Evolutionary conservation across 2,329 filamentous ascomycete species (phyloP), one percentile per base, ranked within the genome.

Genomic region (Epichloe sp.): DNA sequence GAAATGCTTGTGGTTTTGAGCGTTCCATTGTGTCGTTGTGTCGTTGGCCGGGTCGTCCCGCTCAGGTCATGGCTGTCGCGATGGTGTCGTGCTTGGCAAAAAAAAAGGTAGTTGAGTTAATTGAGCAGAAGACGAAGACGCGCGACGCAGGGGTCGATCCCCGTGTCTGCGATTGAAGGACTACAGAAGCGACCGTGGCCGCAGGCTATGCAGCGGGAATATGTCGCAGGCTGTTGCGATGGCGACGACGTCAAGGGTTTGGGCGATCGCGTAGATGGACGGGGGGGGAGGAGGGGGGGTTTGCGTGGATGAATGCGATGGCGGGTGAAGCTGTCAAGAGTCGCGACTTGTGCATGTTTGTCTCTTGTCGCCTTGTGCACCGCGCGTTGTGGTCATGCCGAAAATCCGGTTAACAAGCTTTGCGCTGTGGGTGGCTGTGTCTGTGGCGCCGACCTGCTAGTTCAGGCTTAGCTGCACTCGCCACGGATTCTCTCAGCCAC

Each of bases 1-100:
- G 82, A 64, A 95, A 93, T 43, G 89, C 87, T 72, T 95, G 88
- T 46, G 89, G 88, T 60, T 71, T 70, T 58, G 65, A 67, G 65
- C 69, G 70, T 60, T 76, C 74, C 76, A 79, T 79, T 54, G 57
- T 68, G 58, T 52, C 49, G 46, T 51, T 51, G 49, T 53, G 50
- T 47, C 26, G 15, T 44, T 15, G 14, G 14, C 21, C 51, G 50
- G 52, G 55, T 55, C 57, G 55, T 51, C 50, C 51, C 44, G 59
- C 56, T 61, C 60, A 64, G 61, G 49, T 63, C 63, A 65, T 65
- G 61, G 61, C 61, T 60, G 54, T 46, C 52, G 54, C 50, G 23
- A 43, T 15, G 26, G 47, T 8, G 38, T 42, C 17, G 42, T 31
- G 19, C 42, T 44, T 17, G 19, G 26, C n/a, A 4, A 43, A n/a